These are phyloP conservation scores for Phytopythium sindhum DNA, from an alignment of 352 stramenopile species.

Conservation along the genomic window DNA sequence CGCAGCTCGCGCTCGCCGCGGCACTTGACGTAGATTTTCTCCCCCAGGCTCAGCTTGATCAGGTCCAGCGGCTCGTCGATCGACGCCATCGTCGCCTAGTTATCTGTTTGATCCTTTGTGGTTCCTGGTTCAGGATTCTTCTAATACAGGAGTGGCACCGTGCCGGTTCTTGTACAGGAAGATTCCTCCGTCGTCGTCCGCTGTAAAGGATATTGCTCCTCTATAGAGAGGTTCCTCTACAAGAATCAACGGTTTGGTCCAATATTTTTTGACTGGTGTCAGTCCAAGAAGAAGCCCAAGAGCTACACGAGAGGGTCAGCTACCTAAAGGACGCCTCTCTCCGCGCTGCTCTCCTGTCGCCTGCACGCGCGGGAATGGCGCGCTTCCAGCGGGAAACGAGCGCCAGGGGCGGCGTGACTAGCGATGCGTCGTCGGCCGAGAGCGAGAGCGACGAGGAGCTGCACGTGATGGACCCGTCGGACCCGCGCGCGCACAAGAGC, in stretches of 20 bases:
- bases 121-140: no score
- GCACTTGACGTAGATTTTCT: conserved; percentile 99
- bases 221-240: conserved; percentile 5
- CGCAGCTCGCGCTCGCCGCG: conserved; percentile 95
- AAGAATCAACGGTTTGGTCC: conserved; percentile 3
- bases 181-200: not conserved
- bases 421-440: conserved; percentile 25
- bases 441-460: conserved; percentile 45
- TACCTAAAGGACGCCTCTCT: not conserved
- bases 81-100: conserved; percentile 50
- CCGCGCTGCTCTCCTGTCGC: not conserved
- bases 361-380: not conserved
- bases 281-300: not conserved
- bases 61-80: conserved; percentile 97
- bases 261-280: conserved; percentile 7
- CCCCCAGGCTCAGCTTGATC: conserved; percentile 97
- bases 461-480: conserved; percentile 75
- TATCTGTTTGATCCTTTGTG: not conserved
- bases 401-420: conserved; percentile 3
- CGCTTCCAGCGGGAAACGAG: conserved; percentile 9
- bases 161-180: conserved; percentile 15
- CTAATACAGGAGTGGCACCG: no score
- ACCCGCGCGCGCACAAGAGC: conserved; percentile 58
- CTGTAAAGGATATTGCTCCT: conserved; percentile 10
- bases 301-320: not conserved